A percentile compares a stretch with the other conserved stretches of the same genome.
phyloP scores from a whole-genome alignment of 2,329 filamentous ascomycete species.

The Lasiodiplodia gonubiensis region DNA sequence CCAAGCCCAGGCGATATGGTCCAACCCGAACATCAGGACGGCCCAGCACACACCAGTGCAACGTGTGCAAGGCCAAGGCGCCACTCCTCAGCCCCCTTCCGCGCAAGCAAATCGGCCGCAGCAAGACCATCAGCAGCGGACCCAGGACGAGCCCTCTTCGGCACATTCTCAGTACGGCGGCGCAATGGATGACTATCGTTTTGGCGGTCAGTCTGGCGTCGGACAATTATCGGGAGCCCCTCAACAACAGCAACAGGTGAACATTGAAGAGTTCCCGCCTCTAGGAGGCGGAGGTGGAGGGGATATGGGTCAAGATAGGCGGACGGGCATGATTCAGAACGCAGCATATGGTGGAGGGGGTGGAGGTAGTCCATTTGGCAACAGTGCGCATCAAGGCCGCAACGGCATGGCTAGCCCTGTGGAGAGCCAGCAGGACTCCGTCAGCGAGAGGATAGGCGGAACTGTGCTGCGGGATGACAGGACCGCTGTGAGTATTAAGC shows the following conservation, averaged over 20 bases:
- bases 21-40: conserved; percentile 61
- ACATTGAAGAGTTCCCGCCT: conserved; percentile 67
- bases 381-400: conserved; percentile 50
- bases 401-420: conserved; percentile 50
- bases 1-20: conserved; percentile 61
- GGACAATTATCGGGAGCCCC: conserved; percentile 56
- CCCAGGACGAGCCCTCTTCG: conserved; percentile 47
- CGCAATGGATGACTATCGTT: conserved; percentile 61
- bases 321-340: conserved; percentile 58
- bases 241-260: conserved; percentile 59
- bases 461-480: conserved; percentile 27
- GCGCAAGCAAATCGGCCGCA: conserved; percentile 42
- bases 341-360: conserved; percentile 47
- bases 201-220: conserved; percentile 60
- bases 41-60: conserved; percentile 61
- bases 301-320: conserved; percentile 58
- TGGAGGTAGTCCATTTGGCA: conserved; percentile 45
- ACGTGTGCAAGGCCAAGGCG: conserved; percentile 53
- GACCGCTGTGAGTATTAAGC: not conserved
- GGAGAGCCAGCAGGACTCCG: conserved; percentile 43
- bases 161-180: conserved; percentile 58
- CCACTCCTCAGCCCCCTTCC: conserved; percentile 31
- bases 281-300: conserved; percentile 58
- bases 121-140: conserved; percentile 47
- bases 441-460: conserved; percentile 24